Evolutionary conservation across 257 asterid genomes (phyloP), one percentile per base, ranked within the genome.

Genomic region (Eucommia ulmoides): DNA sequence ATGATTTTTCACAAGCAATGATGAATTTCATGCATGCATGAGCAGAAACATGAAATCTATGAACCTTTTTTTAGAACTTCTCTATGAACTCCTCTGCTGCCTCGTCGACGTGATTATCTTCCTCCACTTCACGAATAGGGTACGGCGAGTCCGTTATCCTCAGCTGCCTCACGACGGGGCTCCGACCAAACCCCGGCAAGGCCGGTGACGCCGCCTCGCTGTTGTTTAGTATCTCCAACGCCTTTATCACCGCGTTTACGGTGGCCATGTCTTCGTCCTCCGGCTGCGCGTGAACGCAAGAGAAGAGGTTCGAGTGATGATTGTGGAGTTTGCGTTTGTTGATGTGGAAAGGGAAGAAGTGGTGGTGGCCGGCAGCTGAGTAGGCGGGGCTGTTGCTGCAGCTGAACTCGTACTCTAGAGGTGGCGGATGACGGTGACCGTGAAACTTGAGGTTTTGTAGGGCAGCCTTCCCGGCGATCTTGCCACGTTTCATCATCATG

Each of bases 401-500:
- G 72, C 93, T 87, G 73, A 78, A 83, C 65, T 87, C 97, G 62
- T 82, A 78, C 15, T 83, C 88, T 23, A 49, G 18, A 0, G 68
- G 10, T 12, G 19, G 66, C 48, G 33, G 71, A 63, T 60, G 55
- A 59, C 3, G 62, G 50, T 24, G 47, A 45, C 8, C 44, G 69
- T 88, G 88, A 71, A 71, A 61, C 62, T 77, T 75, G 74, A 84
- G 82, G 50, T 72, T 79, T 14, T 88, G 88, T 2, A 84, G 35
- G 21, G 86, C n/a, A n/a, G n/a, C 78, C 51, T 88, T 84, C 0
- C 97, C 85, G 53, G 93, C 93, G 20, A 84, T 60, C 52, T 88
- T 88, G 65, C 94, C 81, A 19, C 94, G 84, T 51, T 84, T 84
- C 74, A 84, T 56, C 67, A 88, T 50, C 63, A 76, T 25, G 73